Evolutionary conservation across 495 filamentous ascomycete species (phyloP).

Genomic region (Podospora appendiculata): DNA sequence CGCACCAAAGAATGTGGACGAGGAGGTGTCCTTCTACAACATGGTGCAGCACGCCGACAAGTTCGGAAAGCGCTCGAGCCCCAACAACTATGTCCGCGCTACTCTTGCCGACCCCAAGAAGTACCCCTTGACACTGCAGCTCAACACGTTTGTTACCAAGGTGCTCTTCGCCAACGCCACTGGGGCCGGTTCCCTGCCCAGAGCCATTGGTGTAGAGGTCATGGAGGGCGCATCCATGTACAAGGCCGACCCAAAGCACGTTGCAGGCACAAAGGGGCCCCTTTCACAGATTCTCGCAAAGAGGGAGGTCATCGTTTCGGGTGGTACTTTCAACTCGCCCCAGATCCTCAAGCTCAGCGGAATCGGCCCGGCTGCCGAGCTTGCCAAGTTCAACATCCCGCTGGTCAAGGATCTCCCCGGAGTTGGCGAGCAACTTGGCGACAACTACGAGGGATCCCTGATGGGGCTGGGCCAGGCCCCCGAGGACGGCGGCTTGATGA

Average conservation of each 20-base stretch:
- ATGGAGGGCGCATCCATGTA: conserved; percentile 34
- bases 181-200: conserved; percentile 17
- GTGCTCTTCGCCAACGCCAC: conserved; percentile 27
- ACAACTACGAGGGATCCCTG: conserved; percentile 44
- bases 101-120: conserved; percentile 37
- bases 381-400: conserved; percentile 36
- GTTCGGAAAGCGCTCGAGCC: conserved; percentile 31
- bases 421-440: conserved; percentile 51
- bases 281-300: conserved; percentile 25
- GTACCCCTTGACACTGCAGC: conserved; percentile 37
- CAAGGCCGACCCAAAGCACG: conserved; percentile 35
- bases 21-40: conserved; percentile 34
- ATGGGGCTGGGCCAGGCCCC: conserved; percentile 23
- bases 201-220: conserved; percentile 38
- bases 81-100: conserved; percentile 36
- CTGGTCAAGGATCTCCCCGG: conserved; percentile 45
- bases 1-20: conserved; percentile 26
- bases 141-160: conserved; percentile 38
- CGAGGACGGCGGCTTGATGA: conserved; percentile 23
- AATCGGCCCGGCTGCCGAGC: conserved; percentile 33
- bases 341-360: conserved; percentile 50
- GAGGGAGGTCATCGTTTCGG: conserved; percentile 49
- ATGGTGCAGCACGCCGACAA: conserved; percentile 32
- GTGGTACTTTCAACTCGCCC: conserved; percentile 48
- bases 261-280: conserved; percentile 18